Base-by-base conservation (phyloP, 805 yeast genomes). In the Metschnikowia anglica region DNA sequence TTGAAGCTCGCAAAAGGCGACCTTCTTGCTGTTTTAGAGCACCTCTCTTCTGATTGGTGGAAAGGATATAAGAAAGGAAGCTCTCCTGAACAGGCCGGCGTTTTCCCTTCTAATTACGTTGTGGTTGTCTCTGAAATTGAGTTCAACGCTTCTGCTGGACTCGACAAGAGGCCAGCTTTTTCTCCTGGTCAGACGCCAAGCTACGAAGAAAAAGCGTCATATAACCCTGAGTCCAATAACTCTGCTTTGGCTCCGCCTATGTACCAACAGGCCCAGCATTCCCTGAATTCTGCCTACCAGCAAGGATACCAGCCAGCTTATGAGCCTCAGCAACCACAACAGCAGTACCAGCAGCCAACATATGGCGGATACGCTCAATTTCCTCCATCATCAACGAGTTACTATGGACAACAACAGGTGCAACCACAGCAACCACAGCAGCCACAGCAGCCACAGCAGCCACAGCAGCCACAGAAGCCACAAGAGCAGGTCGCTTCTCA, bases 41-140 rank as follows among this genome's bases (percentile, higher is more conserved):
- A 80, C 55, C 72, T 84, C 36, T 85, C 91, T 16, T 74, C 77
- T 28, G 91, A 89, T 58, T 91, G 99, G 99, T 89, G 93, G 86
- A 84, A 79, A 59, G 99, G 99, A 35, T 66, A 63, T 49, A 62
- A 57, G 46, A 48, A 55, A 33, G 66, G 69, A 13, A 60, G 73
- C 33, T 39, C 39, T 6, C 49, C 62, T 1, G 77, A 79, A 4
- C 61, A 63, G 24, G 74, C 76, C 6, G 99, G 98, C 32, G 82
- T 90, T 58, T 90, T 93, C 69, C 99, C 99, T 7, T 70, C 91
- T 1, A 88, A 88, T 61, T 91, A 93, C 58, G 96, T 89, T 37
- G 74, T 51, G 18, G 49, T 73, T 30, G 58, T 74, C 3, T 52
- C 69, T 10, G 63, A 59, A 43, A 51, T 61, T 17, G 73, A 70